These are phyloP conservation scores for Trypanosoma lewisi DNA, from an alignment of 208 protist species.

Conservation along the genomic window DNA sequence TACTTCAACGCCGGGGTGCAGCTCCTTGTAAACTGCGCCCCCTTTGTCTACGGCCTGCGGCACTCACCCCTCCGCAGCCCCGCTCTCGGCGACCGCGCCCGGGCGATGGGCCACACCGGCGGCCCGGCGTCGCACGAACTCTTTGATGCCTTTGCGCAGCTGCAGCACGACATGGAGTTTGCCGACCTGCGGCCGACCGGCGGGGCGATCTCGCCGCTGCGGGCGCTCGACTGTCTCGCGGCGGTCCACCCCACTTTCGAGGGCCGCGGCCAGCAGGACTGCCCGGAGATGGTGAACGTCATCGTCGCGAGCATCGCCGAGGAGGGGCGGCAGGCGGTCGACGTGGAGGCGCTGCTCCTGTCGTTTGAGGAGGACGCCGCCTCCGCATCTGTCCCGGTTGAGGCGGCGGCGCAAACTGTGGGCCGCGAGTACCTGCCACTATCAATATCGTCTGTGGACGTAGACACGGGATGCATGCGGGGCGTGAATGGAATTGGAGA, in stretches of 20 bases:
- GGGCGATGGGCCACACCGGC: slow-evolving; percentile 29
- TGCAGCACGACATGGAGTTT: slow-evolving; percentile 68
- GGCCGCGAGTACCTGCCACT: neutral
- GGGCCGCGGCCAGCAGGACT: slow-evolving; percentile 87
- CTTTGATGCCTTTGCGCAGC: slow-evolving; percentile 41
- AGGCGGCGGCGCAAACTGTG: neutral
- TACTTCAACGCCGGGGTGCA: slow-evolving; percentile 97
- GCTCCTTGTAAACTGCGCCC: slow-evolving; percentile 88
- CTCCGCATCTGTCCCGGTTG: neutral
- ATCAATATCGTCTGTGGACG: neutral
- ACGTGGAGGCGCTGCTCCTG: slow-evolving; percentile 46
- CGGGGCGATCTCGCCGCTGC: slow-evolving; percentile 43
- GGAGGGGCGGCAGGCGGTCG: slow-evolving; percentile 50
- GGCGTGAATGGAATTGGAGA: neutral
- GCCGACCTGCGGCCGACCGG: slow-evolving; percentile 10
- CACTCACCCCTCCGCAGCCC: slow-evolving; percentile 37
- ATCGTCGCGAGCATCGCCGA: slow-evolving; percentile 71
- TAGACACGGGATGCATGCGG: neutral
- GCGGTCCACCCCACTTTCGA: slow-evolving; percentile 72
- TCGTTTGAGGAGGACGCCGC: slow-evolving; percentile 42
- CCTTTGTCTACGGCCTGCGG: slow-evolving; percentile 64
- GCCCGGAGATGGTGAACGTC: slow-evolving; percentile 76
- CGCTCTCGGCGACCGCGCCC: slow-evolving; percentile 4
- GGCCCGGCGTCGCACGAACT: slow-evolving; percentile 37
- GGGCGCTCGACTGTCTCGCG: slow-evolving; percentile 51